A percentile compares a stretch with the other conserved stretches of the same genome.
Evolutionary conservation across 768 basidiomycete genomes (phyloP).

Genomic region (Suillus clintonianus): DNA sequence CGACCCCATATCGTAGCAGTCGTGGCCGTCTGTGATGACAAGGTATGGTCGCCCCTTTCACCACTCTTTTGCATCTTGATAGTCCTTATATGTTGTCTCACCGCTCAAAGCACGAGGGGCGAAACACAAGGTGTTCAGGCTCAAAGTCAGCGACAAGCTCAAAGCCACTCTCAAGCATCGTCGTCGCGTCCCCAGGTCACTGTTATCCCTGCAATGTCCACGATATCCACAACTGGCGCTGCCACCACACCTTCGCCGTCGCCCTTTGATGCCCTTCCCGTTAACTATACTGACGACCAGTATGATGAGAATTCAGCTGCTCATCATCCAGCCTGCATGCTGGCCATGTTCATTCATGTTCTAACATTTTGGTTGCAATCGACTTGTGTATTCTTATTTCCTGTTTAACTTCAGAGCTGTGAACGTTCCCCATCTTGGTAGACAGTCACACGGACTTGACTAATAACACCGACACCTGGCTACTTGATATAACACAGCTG

Average conservation of each 20-base stretch:
- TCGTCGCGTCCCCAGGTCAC: background rate
- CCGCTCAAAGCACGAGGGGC: background rate
- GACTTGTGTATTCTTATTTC: background rate
- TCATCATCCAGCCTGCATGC: background rate
- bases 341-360: background rate
- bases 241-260: too few species aligned
- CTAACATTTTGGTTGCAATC: background rate
- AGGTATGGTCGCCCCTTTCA: background rate
- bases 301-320: background rate
- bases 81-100: background rate
- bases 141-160: background rate
- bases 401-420: background rate
- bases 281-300: background rate
- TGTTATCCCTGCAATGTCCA: background rate
- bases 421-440: background rate
- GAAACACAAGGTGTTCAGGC: background rate
- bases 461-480: background rate
- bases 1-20: background rate
- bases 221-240: background rate
- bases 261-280: background rate
- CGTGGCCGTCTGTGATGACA: background rate
- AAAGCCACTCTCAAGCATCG: background rate
- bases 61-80: background rate
- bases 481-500: background rate
- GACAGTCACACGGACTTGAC: background rate